Conservation (phyloP, 495 filamentous ascomycete genomes). For the Talaromyces borbonicus region DNA sequence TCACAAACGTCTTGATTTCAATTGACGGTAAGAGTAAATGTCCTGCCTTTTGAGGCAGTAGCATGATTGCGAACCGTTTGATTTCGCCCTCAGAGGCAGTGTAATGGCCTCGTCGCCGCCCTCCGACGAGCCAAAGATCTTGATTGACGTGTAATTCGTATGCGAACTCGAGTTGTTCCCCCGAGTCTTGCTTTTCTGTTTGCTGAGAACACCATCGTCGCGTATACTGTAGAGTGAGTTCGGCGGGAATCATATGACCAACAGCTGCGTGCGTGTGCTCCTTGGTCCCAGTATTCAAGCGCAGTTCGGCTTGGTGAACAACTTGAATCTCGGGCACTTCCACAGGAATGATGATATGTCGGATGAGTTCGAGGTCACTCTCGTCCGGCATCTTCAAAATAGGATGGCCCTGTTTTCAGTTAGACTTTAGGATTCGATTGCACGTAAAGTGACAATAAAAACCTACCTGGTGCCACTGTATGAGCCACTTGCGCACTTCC, state of each 20-base stretch:
- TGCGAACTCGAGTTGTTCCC: slow-evolving; percentile 59
- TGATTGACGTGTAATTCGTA: slow-evolving; percentile 71
- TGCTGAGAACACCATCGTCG: slow-evolving; percentile 58
- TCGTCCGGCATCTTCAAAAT: slow-evolving; percentile 24
- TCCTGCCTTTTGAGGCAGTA: slow-evolving; percentile 72
- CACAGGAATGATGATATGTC: slow-evolving; percentile 49
- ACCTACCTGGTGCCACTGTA: slow-evolving; percentile 40
- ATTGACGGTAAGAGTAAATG: slow-evolving; percentile 64
- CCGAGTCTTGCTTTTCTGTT: slow-evolving; percentile 21
- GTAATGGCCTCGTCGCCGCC: slow-evolving; percentile 69
- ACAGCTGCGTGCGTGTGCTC: slow-evolving; percentile 36
- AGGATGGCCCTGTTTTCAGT: slow-evolving; percentile 25
- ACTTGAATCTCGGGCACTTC: slow-evolving; percentile 80
- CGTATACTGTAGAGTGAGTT: slow-evolving; percentile 66
- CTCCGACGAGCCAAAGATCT: slow-evolving; percentile 79
- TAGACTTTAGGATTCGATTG: slow-evolving; percentile 8
- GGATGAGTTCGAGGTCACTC: slow-evolving; percentile 23
- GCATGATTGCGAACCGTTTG: slow-evolving; percentile 47
- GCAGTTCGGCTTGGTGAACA: slow-evolving; percentile 73
- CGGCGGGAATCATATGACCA: slow-evolving; percentile 62
- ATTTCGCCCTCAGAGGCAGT: slow-evolving; percentile 43
- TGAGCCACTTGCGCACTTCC: slow-evolving; percentile 31
- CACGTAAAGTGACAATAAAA: neutral
- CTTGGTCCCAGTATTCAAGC: slow-evolving; percentile 20
- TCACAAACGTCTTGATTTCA: slow-evolving; percentile 55